These are phyloP conservation scores for Stephania japonica DNA, from an alignment of 164 flowering plant genomes.

Conservation along the genomic window DNA sequence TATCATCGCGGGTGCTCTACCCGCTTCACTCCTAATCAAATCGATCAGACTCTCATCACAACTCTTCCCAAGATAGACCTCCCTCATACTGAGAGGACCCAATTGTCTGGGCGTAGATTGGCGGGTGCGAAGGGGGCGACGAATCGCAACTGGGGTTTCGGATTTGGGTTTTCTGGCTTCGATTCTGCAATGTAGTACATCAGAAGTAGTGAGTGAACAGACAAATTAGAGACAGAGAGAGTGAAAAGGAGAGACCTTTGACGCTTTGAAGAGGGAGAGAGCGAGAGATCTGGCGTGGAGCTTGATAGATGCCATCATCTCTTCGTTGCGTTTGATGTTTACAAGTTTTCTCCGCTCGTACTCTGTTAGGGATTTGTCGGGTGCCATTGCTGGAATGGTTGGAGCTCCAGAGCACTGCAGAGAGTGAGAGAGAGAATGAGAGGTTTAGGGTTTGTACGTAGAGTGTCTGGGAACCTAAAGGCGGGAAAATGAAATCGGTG, in stretches of 20 bases:
- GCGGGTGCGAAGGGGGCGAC: slow-evolving; percentile 49
- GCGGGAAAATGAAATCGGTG: too few relatives aligned
- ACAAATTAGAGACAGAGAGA: slow-evolving; percentile 9
- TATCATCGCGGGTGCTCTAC: slow-evolving; percentile 10
- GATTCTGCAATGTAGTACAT: slow-evolving; percentile 24
- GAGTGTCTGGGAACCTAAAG: too few relatives aligned
- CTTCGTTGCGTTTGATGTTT: slow-evolving; percentile 53
- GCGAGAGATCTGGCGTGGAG: slow-evolving; percentile 36
- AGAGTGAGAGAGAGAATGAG: too few relatives aligned
- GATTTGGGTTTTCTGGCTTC: slow-evolving; percentile 41
- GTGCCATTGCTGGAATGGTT: slow-evolving; percentile 29
- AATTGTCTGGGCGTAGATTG: slow-evolving; percentile 3
- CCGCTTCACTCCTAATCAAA: slow-evolving; percentile 26
- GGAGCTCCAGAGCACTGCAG: background rate
- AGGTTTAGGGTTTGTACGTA: too few relatives aligned
- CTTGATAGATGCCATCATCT: slow-evolving; percentile 67
- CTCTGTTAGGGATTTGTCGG: slow-evolving; percentile 38
- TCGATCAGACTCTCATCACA: slow-evolving; percentile 29
- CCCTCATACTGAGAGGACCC: slow-evolving; percentile 41
- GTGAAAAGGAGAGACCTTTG: slow-evolving; percentile 28
- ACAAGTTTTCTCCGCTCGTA: slow-evolving; percentile 75
- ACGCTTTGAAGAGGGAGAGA: slow-evolving; percentile 35
- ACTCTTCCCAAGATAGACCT: slow-evolving; percentile 29
- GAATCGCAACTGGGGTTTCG: slow-evolving; percentile 35
- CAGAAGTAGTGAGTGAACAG: background rate